These are phyloP conservation scores for Cladosporium austrohemisphaericum DNA, from an alignment of 2,329 filamentous ascomycete species.

Conservation along the genomic window DNA sequence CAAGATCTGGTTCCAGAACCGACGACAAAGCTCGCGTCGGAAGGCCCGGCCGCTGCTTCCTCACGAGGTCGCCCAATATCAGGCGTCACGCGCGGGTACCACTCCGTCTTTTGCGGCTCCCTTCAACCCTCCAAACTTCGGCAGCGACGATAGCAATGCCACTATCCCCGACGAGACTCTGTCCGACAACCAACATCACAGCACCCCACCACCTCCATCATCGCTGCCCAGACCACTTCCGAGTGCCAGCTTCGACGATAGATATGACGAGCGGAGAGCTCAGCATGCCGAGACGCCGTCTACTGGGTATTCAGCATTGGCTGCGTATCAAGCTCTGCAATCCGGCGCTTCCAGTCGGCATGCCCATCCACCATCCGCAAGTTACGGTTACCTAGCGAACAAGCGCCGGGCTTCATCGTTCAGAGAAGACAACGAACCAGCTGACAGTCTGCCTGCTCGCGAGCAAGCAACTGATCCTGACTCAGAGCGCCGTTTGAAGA, in stretches of 20 bases:
- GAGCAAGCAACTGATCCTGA: not conserved
- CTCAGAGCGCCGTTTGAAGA: constrained; percentile 21
- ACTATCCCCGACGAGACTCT: constrained; percentile 12
- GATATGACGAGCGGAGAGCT: not conserved
- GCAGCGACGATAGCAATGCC: constrained; percentile 16
- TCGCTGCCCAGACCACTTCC: not conserved
- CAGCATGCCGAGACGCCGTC: constrained; percentile 3
- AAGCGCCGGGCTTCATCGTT: constrained; percentile 43
- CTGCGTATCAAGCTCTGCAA: constrained; percentile 7
- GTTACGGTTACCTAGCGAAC: constrained; percentile 37
- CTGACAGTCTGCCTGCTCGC: not conserved
- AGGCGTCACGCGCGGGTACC: constrained; percentile 25
- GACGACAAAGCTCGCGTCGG: constrained; percentile 85
- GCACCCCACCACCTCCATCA: constrained; percentile 10
- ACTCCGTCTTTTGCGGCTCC: not conserved
- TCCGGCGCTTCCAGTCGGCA: constrained; percentile 2
- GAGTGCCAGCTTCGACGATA: not conserved
- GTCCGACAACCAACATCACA: constrained; percentile 13
- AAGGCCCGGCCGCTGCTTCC: constrained; percentile 79
- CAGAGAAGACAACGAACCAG: not conserved
- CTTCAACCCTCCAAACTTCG: constrained; percentile 11
- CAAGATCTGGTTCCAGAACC: constrained; percentile 97
- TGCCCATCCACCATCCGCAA: constrained; percentile 1
- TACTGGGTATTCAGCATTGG: constrained; percentile 3
- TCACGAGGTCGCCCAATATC: constrained; percentile 61